phyloP scores from a whole-genome alignment of 2,329 filamentous ascomycete species.

The Penicillium brevicompactum region DNA sequence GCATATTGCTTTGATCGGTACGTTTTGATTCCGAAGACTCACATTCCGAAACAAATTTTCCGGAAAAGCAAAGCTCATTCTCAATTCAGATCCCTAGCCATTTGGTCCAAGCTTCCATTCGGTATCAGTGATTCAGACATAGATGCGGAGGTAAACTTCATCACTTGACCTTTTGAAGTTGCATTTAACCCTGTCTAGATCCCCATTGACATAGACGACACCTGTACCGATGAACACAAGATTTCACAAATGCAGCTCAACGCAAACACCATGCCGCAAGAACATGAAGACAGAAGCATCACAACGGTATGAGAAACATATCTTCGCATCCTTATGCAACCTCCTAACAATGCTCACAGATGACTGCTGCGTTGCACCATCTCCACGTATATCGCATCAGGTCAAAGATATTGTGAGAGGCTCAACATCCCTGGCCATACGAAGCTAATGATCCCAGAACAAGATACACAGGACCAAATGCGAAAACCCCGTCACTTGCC shows the following conservation, averaged over 20 bases:
- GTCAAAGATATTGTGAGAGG: conserved; percentile 19
- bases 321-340: too few species aligned
- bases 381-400: conserved; percentile 20
- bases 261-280: background rate
- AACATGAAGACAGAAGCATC: background rate
- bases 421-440: background rate
- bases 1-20: conserved; percentile 24
- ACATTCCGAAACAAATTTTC: background rate
- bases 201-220: background rate
- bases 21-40: background rate
- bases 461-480: background rate
- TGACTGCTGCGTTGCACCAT: conserved; percentile 23
- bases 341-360: conserved; percentile 4
- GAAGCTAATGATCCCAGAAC: background rate
- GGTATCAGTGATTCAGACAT: conserved; percentile 22
- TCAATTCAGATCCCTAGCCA: conserved; percentile 8
- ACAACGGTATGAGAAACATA: background rate
- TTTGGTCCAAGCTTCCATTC: conserved; percentile 18
- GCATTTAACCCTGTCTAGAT: background rate
- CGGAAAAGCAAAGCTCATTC: background rate
- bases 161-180: background rate
- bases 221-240: background rate
- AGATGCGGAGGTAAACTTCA: conserved; percentile 13
- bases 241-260: background rate
- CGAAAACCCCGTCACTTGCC: conserved; percentile 7